A percentile compares a stretch with the other conserved stretches of the same genome.
Conservation (phyloP, 306 rosid genomes). For the Cyamopsis tetragonoloba region DNA sequence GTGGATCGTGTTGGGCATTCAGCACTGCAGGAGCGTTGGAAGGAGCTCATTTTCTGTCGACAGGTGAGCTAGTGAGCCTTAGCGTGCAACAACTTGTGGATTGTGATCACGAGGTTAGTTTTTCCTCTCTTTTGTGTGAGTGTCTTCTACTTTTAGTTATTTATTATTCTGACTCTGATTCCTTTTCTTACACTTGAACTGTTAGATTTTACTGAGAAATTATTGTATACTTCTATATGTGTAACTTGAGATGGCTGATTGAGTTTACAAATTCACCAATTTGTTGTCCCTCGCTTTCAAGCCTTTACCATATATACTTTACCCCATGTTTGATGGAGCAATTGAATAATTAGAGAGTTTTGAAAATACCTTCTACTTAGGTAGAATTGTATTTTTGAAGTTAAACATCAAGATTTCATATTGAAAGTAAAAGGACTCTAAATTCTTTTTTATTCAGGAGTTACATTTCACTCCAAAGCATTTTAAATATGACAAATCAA, state of each 20-base stretch:
- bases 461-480: too few species aligned
- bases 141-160: background rate
- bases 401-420: too few species aligned
- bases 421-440: too few species aligned
- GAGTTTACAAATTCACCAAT: background rate
- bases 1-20: constrained; percentile 92
- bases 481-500: too few species aligned
- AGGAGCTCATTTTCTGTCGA: constrained; percentile 68
- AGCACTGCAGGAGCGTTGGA: constrained; percentile 77
- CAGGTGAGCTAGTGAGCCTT: constrained; percentile 66
- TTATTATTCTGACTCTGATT: background rate
- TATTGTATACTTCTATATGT: background rate
- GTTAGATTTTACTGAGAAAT: background rate
- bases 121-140: background rate
- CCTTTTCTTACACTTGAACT: background rate
- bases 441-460: too few species aligned
- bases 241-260: background rate
- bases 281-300: background rate
- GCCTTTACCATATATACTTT: too few species aligned
- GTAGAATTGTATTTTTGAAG: too few species aligned
- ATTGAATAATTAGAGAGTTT: too few species aligned
- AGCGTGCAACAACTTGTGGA: constrained; percentile 92
- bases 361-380: too few species aligned
- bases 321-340: too few species aligned
- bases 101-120: constrained; percentile 79